Evolutionary conservation across 306 rosid genomes (phyloP).

Genomic region (Argentina anserina): DNA sequence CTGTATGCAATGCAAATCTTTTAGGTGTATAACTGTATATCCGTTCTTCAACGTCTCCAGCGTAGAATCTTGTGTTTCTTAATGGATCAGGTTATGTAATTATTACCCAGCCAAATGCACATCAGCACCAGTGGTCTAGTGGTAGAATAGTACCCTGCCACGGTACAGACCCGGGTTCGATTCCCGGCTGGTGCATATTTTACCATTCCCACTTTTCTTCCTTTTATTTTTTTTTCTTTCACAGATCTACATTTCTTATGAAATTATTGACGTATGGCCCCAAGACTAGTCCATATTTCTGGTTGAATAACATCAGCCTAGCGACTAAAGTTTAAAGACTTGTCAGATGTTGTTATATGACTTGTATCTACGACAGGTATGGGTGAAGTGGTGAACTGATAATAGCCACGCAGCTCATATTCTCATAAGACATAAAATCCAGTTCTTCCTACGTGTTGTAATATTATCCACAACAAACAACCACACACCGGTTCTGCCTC

Average conservation of each 20-base stretch:
- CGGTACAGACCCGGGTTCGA: slow-evolving; percentile 47
- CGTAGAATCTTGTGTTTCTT: no score
- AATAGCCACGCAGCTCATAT: background rate
- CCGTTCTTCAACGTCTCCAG: no score
- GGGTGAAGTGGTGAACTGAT: background rate
- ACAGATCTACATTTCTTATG: no score
- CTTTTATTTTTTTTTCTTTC: no score
- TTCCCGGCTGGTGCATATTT: slow-evolving; percentile 39
- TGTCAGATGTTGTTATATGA: background rate
- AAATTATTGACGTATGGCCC: no score
- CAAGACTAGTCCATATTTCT: no score
- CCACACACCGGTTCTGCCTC: background rate
- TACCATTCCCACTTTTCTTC: background rate
- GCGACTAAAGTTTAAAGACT: background rate
- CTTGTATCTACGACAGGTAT: background rate
- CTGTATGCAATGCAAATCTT: background rate
- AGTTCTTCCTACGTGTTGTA: background rate
- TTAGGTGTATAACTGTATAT: no score
- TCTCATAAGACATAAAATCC: no score
- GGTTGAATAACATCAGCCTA: no score
- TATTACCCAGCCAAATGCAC: background rate
- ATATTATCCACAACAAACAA: background rate
- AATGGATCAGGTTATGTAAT: no score
- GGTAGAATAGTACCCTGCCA: slow-evolving; percentile 11
- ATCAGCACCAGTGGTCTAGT: slow-evolving; percentile 5